phyloP scores from a whole-genome alignment of 768 basidiomycete species.

The Pisolithus microcarpus region DNA sequence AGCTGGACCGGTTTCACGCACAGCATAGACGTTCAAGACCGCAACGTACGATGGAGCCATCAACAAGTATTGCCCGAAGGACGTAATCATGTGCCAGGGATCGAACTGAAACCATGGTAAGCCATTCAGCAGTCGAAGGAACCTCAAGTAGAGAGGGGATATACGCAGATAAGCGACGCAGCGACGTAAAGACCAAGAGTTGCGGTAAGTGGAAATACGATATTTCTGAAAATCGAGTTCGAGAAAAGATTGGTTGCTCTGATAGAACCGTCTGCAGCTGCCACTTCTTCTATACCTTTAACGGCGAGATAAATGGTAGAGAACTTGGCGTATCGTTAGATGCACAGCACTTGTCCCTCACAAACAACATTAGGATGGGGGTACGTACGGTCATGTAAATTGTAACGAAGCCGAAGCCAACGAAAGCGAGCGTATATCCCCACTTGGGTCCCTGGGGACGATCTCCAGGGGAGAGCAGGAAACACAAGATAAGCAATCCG shows the following conservation, averaged over 20 bases:
- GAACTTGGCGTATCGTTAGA: constrained; percentile 35
- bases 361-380: not conserved
- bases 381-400: constrained; percentile 86
- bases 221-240: constrained; percentile 81
- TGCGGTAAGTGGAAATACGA: constrained; percentile 77
- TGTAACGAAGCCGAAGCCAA: constrained; percentile 87
- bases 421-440: constrained; percentile 77
- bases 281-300: constrained; percentile 65
- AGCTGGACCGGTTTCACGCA: constrained; percentile 20
- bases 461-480: constrained; percentile 83
- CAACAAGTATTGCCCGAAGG: constrained; percentile 85
- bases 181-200: constrained; percentile 87
- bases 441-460: constrained; percentile 86
- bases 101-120: constrained; percentile 56
- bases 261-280: constrained; percentile 38
- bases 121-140: not conserved
- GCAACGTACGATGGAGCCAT: constrained; percentile 93
- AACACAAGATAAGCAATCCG: constrained; percentile 80
- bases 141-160: constrained; percentile 25
- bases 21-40: constrained; percentile 87
- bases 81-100: constrained; percentile 98
- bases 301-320: constrained; percentile 78
- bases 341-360: not conserved
- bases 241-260: constrained; percentile 54
- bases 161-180: constrained; percentile 76